A percentile compares a stretch with the other conserved stretches of the same genome.
Conservation (phyloP, 1,139 yeast species). For the Hansenula sp. region DNA sequence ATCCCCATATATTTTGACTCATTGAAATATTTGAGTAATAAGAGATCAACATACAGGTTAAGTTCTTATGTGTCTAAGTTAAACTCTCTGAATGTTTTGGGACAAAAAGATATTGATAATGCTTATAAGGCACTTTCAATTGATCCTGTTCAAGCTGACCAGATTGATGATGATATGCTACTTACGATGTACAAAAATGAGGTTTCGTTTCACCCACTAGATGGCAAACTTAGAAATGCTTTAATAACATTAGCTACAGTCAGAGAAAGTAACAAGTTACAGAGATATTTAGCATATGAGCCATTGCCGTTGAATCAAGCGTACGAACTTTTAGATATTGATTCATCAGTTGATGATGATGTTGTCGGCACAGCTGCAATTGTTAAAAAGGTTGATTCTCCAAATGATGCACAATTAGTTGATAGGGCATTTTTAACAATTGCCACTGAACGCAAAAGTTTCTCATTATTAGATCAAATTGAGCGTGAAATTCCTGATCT, state of each 20-base stretch:
- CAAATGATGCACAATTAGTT: constrained; percentile 26
- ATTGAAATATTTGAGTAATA: constrained; percentile 41
- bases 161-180: constrained; percentile 39
- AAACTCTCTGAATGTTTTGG: constrained; percentile 53
- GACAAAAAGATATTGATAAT: constrained; percentile 52
- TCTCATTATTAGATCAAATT: constrained; percentile 28
- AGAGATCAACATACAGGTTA: constrained; percentile 41
- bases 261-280: constrained; percentile 40
- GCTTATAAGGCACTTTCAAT: constrained; percentile 56
- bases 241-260: constrained; percentile 41
- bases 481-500: constrained; percentile 26
- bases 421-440: constrained; percentile 53
- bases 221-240: constrained; percentile 32
- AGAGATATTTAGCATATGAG: constrained; percentile 46
- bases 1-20: constrained; percentile 69
- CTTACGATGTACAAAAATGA: constrained; percentile 43
- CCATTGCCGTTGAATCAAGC: constrained; percentile 54
- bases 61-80: constrained; percentile 50
- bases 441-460: constrained; percentile 50
- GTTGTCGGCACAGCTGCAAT: constrained; percentile 68
- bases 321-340: constrained; percentile 54
- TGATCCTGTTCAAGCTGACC: constrained; percentile 24
- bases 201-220: constrained; percentile 31
- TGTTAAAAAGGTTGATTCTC: constrained; percentile 50
- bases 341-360: constrained; percentile 69